Conservation (phyloP, 2,329 filamentous ascomycete species). For the Torrubiella hemipterigena region DNA sequence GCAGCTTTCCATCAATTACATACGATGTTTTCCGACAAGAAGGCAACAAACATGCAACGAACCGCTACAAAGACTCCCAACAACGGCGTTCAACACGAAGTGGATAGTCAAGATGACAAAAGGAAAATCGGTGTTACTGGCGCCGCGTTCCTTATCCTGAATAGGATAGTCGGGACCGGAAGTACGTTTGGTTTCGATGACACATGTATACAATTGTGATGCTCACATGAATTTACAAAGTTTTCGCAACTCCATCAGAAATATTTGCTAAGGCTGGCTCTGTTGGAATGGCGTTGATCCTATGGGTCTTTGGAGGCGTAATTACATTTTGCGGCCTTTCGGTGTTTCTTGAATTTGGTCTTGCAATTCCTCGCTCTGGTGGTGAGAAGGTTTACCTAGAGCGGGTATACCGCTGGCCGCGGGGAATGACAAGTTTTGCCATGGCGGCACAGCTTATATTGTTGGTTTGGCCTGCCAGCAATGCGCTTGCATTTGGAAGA, state of each 20-base stretch:
- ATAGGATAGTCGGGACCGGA: constrained; percentile 48
- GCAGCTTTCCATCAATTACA: too few species aligned
- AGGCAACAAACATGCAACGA: too few species aligned
- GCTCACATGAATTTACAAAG: too few species aligned
- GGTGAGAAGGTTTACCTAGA: constrained; percentile 58
- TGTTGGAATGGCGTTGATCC: constrained; percentile 21
- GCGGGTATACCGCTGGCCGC: constrained; percentile 45
- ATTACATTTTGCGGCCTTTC: constrained; percentile 46
- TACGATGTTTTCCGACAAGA: too few species aligned
- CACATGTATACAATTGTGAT: too few species aligned
- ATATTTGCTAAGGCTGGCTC: constrained; percentile 41
- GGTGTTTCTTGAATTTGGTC: constrained; percentile 52
- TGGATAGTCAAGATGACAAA: too few species aligned
- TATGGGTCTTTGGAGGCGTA: constrained; percentile 29
- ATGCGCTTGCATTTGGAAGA: constrained; percentile 45
- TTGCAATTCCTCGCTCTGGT: constrained; percentile 48
- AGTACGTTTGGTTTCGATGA: constrained; percentile 28
- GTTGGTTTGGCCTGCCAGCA: constrained; percentile 47
- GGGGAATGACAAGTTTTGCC: constrained; percentile 46
- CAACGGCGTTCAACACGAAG: too few species aligned
- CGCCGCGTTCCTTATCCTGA: constrained; percentile 41
- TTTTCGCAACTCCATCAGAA: constrained; percentile 42
- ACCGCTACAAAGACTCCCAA: too few species aligned
- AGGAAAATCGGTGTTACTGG: constrained; percentile 40
- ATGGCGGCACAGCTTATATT: constrained; percentile 49